A percentile compares a stretch with the other conserved stretches of the same genome.
Conservation (phyloP, 306 rosid genomes). For the Quercus mongolica region DNA sequence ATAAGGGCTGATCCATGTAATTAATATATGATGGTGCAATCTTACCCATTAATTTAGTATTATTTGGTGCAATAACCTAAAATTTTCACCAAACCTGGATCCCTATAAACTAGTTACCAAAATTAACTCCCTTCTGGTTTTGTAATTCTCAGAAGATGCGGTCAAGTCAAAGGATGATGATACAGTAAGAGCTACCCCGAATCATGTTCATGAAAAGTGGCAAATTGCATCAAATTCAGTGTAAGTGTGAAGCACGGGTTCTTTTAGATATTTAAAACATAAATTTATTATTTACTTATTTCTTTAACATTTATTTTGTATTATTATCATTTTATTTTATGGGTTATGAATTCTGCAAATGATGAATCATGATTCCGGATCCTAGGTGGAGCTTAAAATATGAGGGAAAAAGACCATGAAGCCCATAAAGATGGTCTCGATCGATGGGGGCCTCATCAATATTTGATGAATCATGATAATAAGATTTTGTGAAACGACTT, state of each 20-base stretch:
- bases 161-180: conserved; percentile 17
- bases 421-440: background rate
- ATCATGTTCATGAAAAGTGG: conserved; percentile 45
- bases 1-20: too few species aligned
- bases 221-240: conserved; percentile 74
- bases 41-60: too few species aligned
- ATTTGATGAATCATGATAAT: conserved; percentile 14
- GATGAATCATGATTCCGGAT: conserved; percentile 46
- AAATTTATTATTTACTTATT: conserved; percentile 19
- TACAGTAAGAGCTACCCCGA: conserved; percentile 36
- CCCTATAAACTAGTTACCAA: background rate
- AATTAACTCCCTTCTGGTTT: background rate
- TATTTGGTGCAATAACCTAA: too few species aligned
- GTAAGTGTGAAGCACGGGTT: conserved; percentile 47
- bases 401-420: background rate
- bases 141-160: background rate
- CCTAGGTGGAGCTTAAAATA: conserved; percentile 42
- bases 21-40: too few species aligned
- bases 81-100: too few species aligned
- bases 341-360: conserved; percentile 21
- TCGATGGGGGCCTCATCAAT: too few species aligned
- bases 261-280: conserved; percentile 23
- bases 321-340: conserved; percentile 23
- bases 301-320: conserved; percentile 22
- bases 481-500: background rate